Conservation (phyloP, 1,284 basidiomycete species). For the Ustilago bromivora region DNA sequence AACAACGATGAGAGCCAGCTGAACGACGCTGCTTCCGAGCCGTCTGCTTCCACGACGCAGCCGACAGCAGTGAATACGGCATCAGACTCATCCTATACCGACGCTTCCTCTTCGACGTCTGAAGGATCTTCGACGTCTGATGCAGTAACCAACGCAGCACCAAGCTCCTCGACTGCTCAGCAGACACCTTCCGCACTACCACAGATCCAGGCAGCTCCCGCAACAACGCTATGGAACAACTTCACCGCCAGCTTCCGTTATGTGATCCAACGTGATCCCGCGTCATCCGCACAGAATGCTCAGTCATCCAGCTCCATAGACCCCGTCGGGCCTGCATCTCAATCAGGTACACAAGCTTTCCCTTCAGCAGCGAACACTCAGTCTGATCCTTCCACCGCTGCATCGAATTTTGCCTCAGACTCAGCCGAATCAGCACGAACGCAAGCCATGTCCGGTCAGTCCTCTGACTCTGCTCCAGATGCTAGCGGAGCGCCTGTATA, state of each 20-base stretch:
- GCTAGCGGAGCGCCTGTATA: slow-evolving; percentile 21
- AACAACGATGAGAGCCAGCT: slow-evolving; percentile 6
- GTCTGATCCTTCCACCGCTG: background rate
- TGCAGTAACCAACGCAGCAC: background rate
- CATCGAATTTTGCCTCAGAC: background rate
- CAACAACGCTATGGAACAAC: slow-evolving; percentile 35
- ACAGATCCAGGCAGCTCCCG: slow-evolving; percentile 3
- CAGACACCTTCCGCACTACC: background rate
- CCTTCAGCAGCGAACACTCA: background rate
- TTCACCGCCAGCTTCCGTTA: slow-evolving; percentile 39
- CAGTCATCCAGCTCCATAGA: background rate
- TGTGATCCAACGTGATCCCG: slow-evolving; percentile 14
- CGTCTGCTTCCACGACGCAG: background rate
- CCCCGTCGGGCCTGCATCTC: background rate
- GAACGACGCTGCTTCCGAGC: background rate
- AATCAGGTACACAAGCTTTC: background rate
- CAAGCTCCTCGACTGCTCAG: background rate
- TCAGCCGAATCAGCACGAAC: background rate
- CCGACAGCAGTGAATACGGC: background rate
- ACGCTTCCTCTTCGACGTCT: background rate
- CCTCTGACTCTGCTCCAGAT: background rate
- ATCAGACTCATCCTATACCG: background rate
- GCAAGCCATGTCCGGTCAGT: background rate
- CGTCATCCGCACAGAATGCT: background rate
- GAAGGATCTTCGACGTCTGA: background rate